Percentiles rank a stretch among this genome's conserved stretches.
phyloP scores from a whole-genome alignment of 768 basidiomycete genomes.

The Kwoniella heveanensis region DNA sequence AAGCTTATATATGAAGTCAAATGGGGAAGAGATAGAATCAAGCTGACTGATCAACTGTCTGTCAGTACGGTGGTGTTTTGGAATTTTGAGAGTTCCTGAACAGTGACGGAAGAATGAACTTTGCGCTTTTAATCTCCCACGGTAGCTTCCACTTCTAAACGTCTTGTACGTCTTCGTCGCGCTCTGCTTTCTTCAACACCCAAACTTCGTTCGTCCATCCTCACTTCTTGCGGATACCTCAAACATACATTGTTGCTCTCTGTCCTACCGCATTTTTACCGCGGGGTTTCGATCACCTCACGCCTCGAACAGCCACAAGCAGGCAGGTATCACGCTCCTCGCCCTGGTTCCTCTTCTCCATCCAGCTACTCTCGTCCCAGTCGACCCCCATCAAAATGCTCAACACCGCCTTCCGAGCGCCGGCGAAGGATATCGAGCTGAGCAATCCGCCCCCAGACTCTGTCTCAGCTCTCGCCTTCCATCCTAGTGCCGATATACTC shows the following conservation, averaged over 20 bases:
- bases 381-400: constrained; percentile 24
- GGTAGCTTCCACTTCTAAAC: too few species aligned
- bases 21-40: too few species aligned
- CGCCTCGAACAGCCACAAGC: too few species aligned
- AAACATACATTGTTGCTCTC: too few species aligned
- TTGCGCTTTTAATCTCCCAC: constrained; percentile 14
- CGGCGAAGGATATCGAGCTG: constrained; percentile 44
- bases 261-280: too few species aligned
- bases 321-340: too few species aligned
- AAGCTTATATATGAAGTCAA: too few species aligned
- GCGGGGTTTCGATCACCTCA: too few species aligned
- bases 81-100: constrained; percentile 3
- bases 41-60: too few species aligned
- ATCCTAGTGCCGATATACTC: constrained; percentile 79
- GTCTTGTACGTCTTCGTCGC: not conserved
- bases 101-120: not conserved
- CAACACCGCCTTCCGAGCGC: constrained; percentile 27
- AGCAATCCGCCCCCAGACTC: constrained; percentile 63
- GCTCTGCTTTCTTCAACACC: too few species aligned
- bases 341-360: not conserved
- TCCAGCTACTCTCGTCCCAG: not conserved
- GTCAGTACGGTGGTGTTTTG: not conserved
- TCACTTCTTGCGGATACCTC: too few species aligned
- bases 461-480: constrained; percentile 81
- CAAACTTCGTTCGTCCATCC: too few species aligned